Conservation (phyloP, 495 filamentous ascomycete species). For the Aspergillus diversus region DNA sequence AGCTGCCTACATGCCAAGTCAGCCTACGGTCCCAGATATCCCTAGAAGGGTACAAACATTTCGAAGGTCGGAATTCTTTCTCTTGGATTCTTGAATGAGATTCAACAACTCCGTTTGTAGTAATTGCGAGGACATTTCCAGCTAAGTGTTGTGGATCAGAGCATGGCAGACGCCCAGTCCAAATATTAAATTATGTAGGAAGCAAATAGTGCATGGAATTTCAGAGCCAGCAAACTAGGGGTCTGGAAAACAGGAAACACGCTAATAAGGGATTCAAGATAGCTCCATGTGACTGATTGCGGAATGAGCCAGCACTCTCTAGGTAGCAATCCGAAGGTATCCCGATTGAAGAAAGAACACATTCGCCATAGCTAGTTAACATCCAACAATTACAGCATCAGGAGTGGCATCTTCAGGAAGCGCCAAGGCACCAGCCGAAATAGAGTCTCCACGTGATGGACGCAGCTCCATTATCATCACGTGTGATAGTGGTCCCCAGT, state of each 20-base stretch:
- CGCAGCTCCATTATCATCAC: conserved; percentile 28
- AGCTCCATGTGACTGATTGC: conserved; percentile 3
- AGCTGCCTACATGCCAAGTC: conserved; percentile 65
- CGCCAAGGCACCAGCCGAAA: conserved; percentile 41
- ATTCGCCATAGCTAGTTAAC: conserved; percentile 27
- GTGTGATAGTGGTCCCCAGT: conserved; percentile 10
- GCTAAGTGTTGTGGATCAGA: conserved; percentile 32
- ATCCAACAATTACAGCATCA: conserved; percentile 23
- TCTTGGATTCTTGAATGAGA: conserved; percentile 92
- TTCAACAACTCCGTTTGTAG: conserved; percentile 87
- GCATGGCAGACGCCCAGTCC: conserved; percentile 36
- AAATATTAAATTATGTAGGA: neutral
- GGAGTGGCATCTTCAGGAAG: conserved; percentile 43
- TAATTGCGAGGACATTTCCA: conserved; percentile 88
- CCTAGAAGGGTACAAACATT: conserved; percentile 57
- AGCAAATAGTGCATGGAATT: conserved; percentile 24
- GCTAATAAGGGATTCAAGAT: neutral
- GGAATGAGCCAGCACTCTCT: conserved; percentile 2
- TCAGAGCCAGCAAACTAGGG: neutral
- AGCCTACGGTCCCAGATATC: conserved; percentile 24
- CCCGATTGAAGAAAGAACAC: neutral
- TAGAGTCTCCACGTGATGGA: conserved; percentile 40
- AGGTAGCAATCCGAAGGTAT: conserved; percentile 4
- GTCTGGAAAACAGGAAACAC: neutral
- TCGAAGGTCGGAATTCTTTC: conserved; percentile 86